These are phyloP conservation scores for Phytophthora citricola DNA, from an alignment of 352 stramenopile species.

Conservation along the genomic window DNA sequence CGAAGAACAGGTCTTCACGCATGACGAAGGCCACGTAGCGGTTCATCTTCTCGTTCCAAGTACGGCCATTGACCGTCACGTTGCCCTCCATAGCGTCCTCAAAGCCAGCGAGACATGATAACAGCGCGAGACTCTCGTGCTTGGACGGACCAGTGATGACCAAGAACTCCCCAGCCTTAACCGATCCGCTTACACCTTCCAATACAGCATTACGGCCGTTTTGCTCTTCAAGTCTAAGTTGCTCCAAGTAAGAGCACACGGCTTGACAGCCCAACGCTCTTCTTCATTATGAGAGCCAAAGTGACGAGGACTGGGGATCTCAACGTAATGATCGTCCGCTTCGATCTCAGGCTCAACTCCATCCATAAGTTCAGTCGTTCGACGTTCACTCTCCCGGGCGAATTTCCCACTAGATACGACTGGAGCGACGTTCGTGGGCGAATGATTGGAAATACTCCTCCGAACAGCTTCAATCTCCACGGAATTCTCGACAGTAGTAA, in stretches of 20 bases:
- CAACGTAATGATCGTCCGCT: slow-evolving; percentile 37
- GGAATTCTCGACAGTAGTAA: too few relatives aligned
- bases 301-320: slow-evolving; percentile 30
- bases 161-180: slow-evolving; percentile 55
- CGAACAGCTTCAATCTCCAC: slow-evolving; percentile 18
- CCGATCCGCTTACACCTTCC: slow-evolving; percentile 48
- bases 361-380: slow-evolving; percentile 42
- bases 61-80: slow-evolving; percentile 68
- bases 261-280: slow-evolving; percentile 24
- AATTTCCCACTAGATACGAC: slow-evolving; percentile 8
- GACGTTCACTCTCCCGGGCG: slow-evolving; percentile 39
- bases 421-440: slow-evolving; percentile 2
- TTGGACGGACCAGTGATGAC: slow-evolving; percentile 68
- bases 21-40: slow-evolving; percentile 68
- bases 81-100: slow-evolving; percentile 83
- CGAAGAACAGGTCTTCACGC: slow-evolving; percentile 89
- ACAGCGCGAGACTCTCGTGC: slow-evolving; percentile 89
- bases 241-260: slow-evolving; percentile 36
- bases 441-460: slow-evolving; percentile 14
- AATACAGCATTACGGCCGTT: slow-evolving; percentile 40
- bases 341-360: slow-evolving; percentile 32
- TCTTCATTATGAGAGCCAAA: slow-evolving; percentile 2
- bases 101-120: slow-evolving; percentile 91
- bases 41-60: slow-evolving; percentile 48
- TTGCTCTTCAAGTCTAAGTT: slow-evolving; percentile 31